Evolutionary conservation across 176 grass and related monocot genomes (phyloP), one percentile per base, ranked within the genome.

Genomic region (Hsuehochloa calcarea): DNA sequence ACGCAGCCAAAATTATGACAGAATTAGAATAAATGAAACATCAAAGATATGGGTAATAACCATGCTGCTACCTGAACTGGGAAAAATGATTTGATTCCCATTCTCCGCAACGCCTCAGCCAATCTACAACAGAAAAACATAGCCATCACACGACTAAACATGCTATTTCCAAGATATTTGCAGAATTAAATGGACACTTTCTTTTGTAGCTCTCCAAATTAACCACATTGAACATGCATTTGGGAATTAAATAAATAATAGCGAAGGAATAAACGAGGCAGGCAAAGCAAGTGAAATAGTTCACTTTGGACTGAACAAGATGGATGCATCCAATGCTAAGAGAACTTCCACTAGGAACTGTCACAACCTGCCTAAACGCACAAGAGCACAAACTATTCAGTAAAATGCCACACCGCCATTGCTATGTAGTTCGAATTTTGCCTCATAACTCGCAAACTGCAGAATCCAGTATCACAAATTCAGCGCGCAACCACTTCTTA

Each of bases 61-160:
- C 91, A 98, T 40, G 94, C 86, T 44, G 93, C 91, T 79, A 90
- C 75, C 82, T 98, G 96, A 16, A 93, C 96, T 0, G 93, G 87
- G 65, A 98, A 95, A 39, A 98, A 87, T 3, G 91, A 93, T 63
- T 95, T 75, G 4, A 98, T 89, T 56, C 88, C 82, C 85, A 98
- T 93, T 69, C 70, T 88, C 20, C 79, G 70, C 91, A 98, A 77
- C 47, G 87, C 91, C 80, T 78, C 85, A 20, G n/a, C 80, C 83
- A 98, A 85, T 87, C 93, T 98, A 81, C 26, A 50, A 86, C 19
- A 58, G 69, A 8, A 40, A 80, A 81, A 70, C 34, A 88, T 26
- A 75, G 34, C 6, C 11, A 50, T 62, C 54, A 43, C 22, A 68
- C 1, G 14, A 20, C 14, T 23, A 70, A 75, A 45, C 17, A 27